phyloP scores from a whole-genome alignment of 2,329 filamentous ascomycete genomes.

The Fusarium protoensiforme region DNA sequence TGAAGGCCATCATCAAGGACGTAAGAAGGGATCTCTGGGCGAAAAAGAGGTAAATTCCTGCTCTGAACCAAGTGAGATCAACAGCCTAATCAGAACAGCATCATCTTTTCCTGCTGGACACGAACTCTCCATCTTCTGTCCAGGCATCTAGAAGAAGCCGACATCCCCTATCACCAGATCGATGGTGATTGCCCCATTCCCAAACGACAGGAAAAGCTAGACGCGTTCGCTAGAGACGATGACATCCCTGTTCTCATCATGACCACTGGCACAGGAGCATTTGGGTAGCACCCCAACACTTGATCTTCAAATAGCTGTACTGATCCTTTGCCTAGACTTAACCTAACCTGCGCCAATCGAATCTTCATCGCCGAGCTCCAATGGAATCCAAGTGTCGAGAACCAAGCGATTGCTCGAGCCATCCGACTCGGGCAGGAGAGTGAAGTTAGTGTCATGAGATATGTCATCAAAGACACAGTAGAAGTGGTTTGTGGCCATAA shows the following conservation, averaged over 20 bases:
- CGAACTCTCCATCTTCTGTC: constrained; percentile 53
- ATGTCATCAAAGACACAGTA: constrained; percentile 55
- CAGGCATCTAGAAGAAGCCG: constrained; percentile 40
- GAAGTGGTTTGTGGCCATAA: constrained; percentile 50
- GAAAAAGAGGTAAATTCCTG: not conserved
- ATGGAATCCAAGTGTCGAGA: constrained; percentile 65
- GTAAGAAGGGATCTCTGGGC: not conserved
- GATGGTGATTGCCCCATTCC: constrained; percentile 55
- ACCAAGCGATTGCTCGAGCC: constrained; percentile 62
- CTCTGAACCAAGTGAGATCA: not conserved
- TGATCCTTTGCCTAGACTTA: constrained; percentile 47
- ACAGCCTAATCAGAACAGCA: constrained; percentile 42
- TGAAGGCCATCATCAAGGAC: not conserved
- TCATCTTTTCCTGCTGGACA: constrained; percentile 61
- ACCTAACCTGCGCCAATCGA: constrained; percentile 59
- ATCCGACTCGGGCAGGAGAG: constrained; percentile 58
- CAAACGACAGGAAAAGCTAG: constrained; percentile 51
- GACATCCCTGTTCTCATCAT: constrained; percentile 58
- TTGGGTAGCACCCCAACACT: constrained; percentile 50
- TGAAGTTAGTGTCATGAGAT: constrained; percentile 57
- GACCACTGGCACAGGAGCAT: constrained; percentile 63
- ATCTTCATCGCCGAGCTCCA: constrained; percentile 65
- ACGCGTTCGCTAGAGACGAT: constrained; percentile 47
- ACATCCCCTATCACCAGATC: constrained; percentile 51
- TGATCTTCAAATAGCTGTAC: not conserved